Evolutionary conservation across 495 filamentous ascomycete genomes (phyloP).

Genomic region (Parathielavia appendiculata): DNA sequence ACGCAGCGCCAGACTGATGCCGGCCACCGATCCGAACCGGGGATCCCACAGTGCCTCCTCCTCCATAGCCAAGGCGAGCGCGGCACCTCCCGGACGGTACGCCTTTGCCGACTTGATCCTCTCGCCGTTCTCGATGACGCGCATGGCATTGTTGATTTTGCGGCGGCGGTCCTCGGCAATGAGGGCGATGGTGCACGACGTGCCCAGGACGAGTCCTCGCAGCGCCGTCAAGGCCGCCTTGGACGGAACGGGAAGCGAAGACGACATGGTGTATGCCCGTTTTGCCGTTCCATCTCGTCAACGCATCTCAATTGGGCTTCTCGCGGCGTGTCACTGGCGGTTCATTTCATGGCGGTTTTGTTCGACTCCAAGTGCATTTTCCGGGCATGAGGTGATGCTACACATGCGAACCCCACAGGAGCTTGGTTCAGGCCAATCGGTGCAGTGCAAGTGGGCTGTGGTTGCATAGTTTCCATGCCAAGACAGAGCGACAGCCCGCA

Average conservation of each 20-base stretch:
- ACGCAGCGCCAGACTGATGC: neutral
- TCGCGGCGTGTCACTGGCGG: constrained; percentile 1
- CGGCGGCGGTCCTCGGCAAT: constrained; percentile 52
- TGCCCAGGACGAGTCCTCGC: constrained; percentile 47
- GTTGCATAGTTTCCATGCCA: no score
- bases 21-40: constrained; percentile 12
- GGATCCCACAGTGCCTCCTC: constrained; percentile 26
- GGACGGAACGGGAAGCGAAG: constrained; percentile 47
- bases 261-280: constrained; percentile 32
- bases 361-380: constrained; percentile 10
- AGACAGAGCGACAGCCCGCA: no score
- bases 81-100: constrained; percentile 35
- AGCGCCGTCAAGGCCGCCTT: constrained; percentile 51
- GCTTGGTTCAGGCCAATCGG: constrained; percentile 7
- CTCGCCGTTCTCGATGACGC: constrained; percentile 44
- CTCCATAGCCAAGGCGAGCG: constrained; percentile 49
- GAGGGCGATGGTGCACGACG: constrained; percentile 49
- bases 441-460: no score
- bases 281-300: constrained; percentile 27
- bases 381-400: constrained; percentile 9
- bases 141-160: constrained; percentile 42
- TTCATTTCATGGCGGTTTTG: neutral
- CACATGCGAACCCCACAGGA: constrained; percentile 9
- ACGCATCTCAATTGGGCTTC: constrained; percentile 19
- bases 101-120: constrained; percentile 38